A percentile compares a stretch with the other conserved stretches of the same genome.
Conservation (phyloP, 1,284 basidiomycete species). For the Moesziomyces sp. region DNA sequence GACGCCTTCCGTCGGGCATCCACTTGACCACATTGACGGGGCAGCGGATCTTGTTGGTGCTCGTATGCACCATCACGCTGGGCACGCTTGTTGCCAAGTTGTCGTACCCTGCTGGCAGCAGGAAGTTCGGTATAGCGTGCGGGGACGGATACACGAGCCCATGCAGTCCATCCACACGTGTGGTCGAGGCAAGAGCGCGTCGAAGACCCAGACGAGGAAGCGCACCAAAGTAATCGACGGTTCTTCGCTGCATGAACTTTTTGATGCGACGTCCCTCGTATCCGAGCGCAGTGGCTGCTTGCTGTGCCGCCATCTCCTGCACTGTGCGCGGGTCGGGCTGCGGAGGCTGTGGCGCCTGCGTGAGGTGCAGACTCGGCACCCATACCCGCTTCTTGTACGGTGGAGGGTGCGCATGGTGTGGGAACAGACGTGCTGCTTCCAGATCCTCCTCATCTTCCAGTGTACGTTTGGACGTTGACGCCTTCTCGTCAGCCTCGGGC, state of each 20-base stretch:
- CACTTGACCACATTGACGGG: constrained; percentile 95
- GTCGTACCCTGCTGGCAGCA: constrained; percentile 89
- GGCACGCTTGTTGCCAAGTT: constrained; percentile 89
- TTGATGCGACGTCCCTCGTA: constrained; percentile 79
- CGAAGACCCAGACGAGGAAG: constrained; percentile 78
- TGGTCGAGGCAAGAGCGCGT: constrained; percentile 7
- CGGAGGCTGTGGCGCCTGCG: constrained; percentile 76
- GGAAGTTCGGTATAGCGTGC: constrained; percentile 70
- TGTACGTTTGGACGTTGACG: constrained; percentile 37
- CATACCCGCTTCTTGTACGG: constrained; percentile 44
- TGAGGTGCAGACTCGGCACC: constrained; percentile 66
- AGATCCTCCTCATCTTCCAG: constrained; percentile 29
- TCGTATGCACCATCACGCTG: constrained; percentile 96
- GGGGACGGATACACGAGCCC: constrained; percentile 49
- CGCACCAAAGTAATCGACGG: constrained; percentile 91
- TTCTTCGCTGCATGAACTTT: constrained; percentile 89
- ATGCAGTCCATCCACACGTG: constrained; percentile 11
- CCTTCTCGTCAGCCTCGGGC: background rate
- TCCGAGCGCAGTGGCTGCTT: constrained; percentile 62
- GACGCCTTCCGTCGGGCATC: constrained; percentile 92
- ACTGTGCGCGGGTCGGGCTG: constrained; percentile 79
- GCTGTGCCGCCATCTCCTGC: constrained; percentile 78
- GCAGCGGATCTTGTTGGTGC: constrained; percentile 97
- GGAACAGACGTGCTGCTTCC: constrained; percentile 10
- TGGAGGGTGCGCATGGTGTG: constrained; percentile 3